Evolutionary conservation across 805 yeast genomes (phyloP).

Genomic region (Monosporozyma aquatica): DNA sequence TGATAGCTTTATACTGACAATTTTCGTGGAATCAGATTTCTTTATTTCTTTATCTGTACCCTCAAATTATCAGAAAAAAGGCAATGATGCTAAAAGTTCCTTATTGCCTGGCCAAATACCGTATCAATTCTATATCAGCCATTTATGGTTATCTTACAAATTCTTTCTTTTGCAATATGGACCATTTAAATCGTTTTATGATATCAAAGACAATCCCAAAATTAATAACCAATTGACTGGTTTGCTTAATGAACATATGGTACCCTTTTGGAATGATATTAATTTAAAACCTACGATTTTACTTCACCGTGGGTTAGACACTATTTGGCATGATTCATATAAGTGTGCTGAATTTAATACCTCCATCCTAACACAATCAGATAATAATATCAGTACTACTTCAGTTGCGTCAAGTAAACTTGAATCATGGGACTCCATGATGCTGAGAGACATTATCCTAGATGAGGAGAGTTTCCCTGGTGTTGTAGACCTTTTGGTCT

Average conservation of each 20-base stretch:
- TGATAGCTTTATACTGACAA: conserved; percentile 22
- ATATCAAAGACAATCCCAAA: conserved; percentile 15
- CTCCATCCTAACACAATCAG: neutral
- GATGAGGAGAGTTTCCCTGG: conserved; percentile 25
- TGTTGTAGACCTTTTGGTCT: conserved; percentile 24
- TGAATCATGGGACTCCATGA: conserved; percentile 22
- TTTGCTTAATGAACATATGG: conserved; percentile 24
- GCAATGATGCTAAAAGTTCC: conserved; percentile 6
- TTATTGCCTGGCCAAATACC: conserved; percentile 17
- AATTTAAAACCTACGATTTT: conserved; percentile 17
- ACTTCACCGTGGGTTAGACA: conserved; percentile 18
- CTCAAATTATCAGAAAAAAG: too few species aligned
- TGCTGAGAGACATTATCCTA: conserved; percentile 21
- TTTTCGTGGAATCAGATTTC: conserved; percentile 24
- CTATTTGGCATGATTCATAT: conserved; percentile 17
- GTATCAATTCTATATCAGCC: conserved; percentile 16
- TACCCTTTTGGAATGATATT: conserved; percentile 28
- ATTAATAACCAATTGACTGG: conserved; percentile 21
- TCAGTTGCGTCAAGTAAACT: neutral
- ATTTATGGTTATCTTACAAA: conserved; percentile 23
- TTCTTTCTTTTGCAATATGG: conserved; percentile 22
- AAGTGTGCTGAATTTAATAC: conserved; percentile 20
- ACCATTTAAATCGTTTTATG: conserved; percentile 8
- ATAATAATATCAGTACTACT: neutral
- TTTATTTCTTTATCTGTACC: conserved; percentile 21